A percentile compares a stretch with the other conserved stretches of the same genome.
phyloP scores from a whole-genome alignment of 2,329 filamentous ascomycete species.

The Dissoconium aciculare region DNA sequence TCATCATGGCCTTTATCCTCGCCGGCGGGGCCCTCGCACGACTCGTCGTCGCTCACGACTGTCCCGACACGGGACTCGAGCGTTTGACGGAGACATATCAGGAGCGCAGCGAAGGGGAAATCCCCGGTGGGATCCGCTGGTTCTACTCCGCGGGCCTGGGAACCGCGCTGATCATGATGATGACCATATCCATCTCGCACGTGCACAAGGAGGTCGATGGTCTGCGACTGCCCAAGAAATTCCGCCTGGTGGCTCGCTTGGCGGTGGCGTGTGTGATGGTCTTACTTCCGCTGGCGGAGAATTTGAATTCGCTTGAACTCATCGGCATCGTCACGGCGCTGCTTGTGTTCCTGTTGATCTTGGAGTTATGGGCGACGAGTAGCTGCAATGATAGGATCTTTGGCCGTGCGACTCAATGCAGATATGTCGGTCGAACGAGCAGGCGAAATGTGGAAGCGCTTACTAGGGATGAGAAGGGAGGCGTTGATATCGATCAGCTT shows the following conservation, averaged over 20 bases:
- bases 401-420: conserved; percentile 9
- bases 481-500: conserved; percentile 11
- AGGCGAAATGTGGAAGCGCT: conserved; percentile 21
- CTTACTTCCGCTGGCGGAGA: conserved; percentile 35
- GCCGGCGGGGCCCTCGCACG: conserved; percentile 43
- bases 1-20: conserved; percentile 49
- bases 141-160: conserved; percentile 51
- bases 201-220: conserved; percentile 39
- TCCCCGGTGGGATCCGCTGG: conserved; percentile 42
- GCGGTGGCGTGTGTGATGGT: conserved; percentile 38
- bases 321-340: conserved; percentile 28
- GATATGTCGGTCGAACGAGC: conserved; percentile 25
- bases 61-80: conserved; percentile 32
- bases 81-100: conserved; percentile 39
- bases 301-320: conserved; percentile 25
- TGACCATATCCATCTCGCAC: conserved; percentile 40
- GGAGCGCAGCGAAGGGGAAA: conserved; percentile 34
- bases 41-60: conserved; percentile 45
- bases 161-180: conserved; percentile 40
- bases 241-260: conserved; percentile 38
- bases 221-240: conserved; percentile 36
- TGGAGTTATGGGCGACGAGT: conserved; percentile 23
- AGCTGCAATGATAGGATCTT: conserved; percentile 11
- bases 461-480: conserved; percentile 8
- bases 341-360: conserved; percentile 21